phyloP scores from a whole-genome alignment of 2,329 filamentous ascomycete species.

The Xylaria polymorpha region DNA sequence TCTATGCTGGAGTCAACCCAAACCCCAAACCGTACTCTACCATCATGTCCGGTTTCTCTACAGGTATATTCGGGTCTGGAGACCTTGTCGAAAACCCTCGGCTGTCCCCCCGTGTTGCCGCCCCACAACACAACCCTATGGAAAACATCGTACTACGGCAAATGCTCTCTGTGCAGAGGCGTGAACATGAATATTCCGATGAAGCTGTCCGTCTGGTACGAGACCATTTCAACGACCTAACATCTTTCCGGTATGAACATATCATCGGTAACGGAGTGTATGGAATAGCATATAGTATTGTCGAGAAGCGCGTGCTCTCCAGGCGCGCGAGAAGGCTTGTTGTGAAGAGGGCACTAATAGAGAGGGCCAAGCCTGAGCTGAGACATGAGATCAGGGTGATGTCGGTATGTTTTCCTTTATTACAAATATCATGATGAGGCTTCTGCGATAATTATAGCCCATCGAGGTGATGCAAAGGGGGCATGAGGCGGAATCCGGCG shows the following conservation, averaged over 20 bases:
- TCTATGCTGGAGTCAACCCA: background rate
- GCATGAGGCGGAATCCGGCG: background rate
- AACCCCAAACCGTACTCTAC: background rate
- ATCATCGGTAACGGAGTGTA: constrained; percentile 21
- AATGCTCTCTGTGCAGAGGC: background rate
- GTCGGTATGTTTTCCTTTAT: constrained; percentile 19
- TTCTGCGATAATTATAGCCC: background rate
- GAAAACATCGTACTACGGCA: background rate
- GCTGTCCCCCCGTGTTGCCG: background rate
- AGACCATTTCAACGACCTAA: constrained; percentile 22
- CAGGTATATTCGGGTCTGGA: background rate
- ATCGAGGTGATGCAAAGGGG: background rate
- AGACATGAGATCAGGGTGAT: constrained; percentile 23
- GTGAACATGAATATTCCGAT: background rate
- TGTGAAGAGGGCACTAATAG: constrained; percentile 27
- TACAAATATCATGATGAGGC: too few relatives aligned
- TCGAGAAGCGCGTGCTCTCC: background rate
- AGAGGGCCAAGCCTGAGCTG: background rate
- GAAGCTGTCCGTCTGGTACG: background rate
- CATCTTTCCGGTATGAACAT: constrained; percentile 15
- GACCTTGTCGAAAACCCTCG: background rate
- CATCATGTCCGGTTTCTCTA: background rate
- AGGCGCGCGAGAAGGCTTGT: constrained; percentile 8
- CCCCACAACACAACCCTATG: background rate
- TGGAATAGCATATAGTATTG: constrained; percentile 19